Base-by-base conservation (phyloP, 345 rosid genomes). In the Aquilaria yunnanensis region DNA sequence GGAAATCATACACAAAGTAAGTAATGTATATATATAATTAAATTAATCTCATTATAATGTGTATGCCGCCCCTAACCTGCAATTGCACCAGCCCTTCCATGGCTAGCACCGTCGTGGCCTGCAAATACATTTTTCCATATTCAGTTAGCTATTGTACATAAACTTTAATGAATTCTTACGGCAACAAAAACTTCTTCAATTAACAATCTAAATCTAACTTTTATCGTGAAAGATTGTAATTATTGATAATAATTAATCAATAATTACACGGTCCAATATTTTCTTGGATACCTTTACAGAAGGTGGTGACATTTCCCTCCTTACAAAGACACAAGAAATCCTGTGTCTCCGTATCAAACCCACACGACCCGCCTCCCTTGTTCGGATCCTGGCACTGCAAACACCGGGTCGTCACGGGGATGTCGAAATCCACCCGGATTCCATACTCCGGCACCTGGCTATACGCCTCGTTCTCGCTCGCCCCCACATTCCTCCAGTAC, bases 391-490 rank as follows among this genome's bases (percentile, higher is more conserved):
- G 89, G 50, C 99, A 90, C 74, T 81, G 85, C 52, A 90, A 83
- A 77, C 96, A 94, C 57, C 63, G 69, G 14, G 83, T 80, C 8
- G 96, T 90, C 60, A 86, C 89, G 0, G 99, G 96, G 50, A 77
- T 82, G 12, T 94, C 95, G 9, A 74, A 94, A 83, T 94, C 85
- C 5, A 90, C 78, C 61, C 95, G 72, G 54, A 88, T 83, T 43
- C 97, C 95, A 12, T 94, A 94, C 75, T 94, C 96, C 0, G 96
- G 84, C 13, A 85, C 85, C 81, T 85, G 92, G 72, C 78, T 81
- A 47, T 85, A 75, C 12, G 83, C 78, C 32, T 81, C 59, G 59
- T 60, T 54, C 5, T 31, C 60, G 43, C 12, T 77, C 1, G 34
- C 75, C 9, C 84, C 88, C 1, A 58, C 68, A 62, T 77, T 88